Percentiles rank a stretch among this genome's conserved stretches.
Evolutionary conservation across 495 filamentous ascomycete species (phyloP).

Genomic region (Annulohypoxylon moriforme): DNA sequence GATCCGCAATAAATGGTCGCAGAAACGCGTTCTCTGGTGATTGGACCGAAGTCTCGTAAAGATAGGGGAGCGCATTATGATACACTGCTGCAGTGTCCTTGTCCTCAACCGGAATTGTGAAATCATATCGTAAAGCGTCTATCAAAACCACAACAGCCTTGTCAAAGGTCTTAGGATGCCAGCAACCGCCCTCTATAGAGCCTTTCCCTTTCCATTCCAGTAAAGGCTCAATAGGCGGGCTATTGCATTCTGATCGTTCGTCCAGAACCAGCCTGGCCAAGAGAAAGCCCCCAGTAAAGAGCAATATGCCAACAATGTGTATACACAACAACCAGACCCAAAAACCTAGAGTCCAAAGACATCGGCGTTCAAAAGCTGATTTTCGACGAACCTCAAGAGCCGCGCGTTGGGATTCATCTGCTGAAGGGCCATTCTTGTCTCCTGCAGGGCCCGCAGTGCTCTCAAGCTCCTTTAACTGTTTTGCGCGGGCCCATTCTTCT

Average conservation of each 20-base stretch:
- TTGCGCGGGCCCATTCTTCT: conserved; percentile 60
- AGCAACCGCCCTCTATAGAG: conserved; percentile 78
- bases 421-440: conserved; percentile 20
- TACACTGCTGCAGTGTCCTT: conserved; percentile 70
- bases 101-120: conserved; percentile 82
- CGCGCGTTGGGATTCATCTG: conserved; percentile 51
- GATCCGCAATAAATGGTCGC: conserved; percentile 96
- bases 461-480: conserved; percentile 56
- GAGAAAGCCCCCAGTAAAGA: conserved; percentile 97
- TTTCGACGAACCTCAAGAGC: conserved; percentile 56
- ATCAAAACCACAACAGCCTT: conserved; percentile 92
- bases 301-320: conserved; percentile 83
- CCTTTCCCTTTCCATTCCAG: conserved; percentile 56
- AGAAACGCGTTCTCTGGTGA: conserved; percentile 85
- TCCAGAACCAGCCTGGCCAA: conserved; percentile 91
- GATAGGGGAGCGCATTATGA: conserved; percentile 86
- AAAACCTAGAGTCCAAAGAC: conserved; percentile 62
- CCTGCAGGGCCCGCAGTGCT: conserved; percentile 30
- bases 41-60: conserved; percentile 81
- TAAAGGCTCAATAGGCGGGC: conserved; percentile 69
- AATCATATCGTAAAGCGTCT: conserved; percentile 96
- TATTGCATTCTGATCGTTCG: conserved; percentile 82
- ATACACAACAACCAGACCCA: conserved; percentile 70
- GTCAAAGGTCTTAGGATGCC: conserved; percentile 93
- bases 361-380: conserved; percentile 54